Evolutionary conservation across 345 rosid species (phyloP).

Genomic region (Gossypium stocksii): DNA sequence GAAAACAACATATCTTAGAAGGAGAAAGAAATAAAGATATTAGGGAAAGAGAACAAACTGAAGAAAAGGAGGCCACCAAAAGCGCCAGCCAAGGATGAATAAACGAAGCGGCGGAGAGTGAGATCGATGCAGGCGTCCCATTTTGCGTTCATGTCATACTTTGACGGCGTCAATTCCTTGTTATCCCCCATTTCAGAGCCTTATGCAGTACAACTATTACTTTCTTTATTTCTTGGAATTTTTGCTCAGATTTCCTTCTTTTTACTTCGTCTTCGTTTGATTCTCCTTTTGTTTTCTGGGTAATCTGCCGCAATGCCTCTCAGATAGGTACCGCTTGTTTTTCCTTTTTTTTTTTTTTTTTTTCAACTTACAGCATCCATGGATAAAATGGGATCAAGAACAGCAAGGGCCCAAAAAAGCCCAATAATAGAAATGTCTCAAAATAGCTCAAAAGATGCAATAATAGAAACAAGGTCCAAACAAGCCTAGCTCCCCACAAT

Average conservation of each 20-base stretch:
- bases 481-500: no score
- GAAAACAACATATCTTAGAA: not conserved
- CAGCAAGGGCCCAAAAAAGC: no score
- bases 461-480: no score
- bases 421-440: no score
- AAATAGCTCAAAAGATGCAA: no score
- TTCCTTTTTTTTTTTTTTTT: no score
- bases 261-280: not conserved
- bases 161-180: conserved; percentile 31
- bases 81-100: conserved; percentile 77
- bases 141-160: conserved; percentile 61
- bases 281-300: no score
- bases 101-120: conserved; percentile 67
- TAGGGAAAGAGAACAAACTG: conserved; percentile 38
- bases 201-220: not conserved
- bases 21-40: not conserved
- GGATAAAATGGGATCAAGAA: no score
- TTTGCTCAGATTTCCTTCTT: not conserved
- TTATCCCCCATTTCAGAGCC: conserved; percentile 33
- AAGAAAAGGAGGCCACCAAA: conserved; percentile 81
- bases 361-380: no score
- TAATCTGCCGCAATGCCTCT: no score
- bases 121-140: conserved; percentile 94
- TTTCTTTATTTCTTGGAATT: not conserved
- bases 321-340: no score